A percentile compares a stretch with the other conserved stretches of the same genome.
Conservation (phyloP, 768 basidiomycete species). For the Agrocybe pediades region DNA sequence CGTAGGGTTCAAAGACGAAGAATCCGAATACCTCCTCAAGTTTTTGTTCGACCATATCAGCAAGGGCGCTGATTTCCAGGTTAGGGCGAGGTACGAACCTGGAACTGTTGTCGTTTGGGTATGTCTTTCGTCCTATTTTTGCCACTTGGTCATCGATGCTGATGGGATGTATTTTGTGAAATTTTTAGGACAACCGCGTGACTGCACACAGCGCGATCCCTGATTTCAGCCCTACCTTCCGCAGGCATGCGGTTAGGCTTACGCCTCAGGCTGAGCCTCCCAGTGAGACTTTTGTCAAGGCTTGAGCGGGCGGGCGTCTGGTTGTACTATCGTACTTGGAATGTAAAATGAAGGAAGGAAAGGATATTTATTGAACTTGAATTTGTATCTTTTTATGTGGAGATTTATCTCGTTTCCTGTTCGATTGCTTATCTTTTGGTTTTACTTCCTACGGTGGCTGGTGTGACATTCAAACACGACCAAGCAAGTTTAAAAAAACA, state of each 20-base stretch:
- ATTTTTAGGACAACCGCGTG: constrained; percentile 45
- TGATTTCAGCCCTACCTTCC: constrained; percentile 37
- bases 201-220: constrained; percentile 46
- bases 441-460: too few relatives aligned
- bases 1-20: constrained; percentile 56
- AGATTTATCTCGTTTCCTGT: too few relatives aligned
- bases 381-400: too few relatives aligned
- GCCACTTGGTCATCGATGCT: not conserved
- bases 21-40: constrained; percentile 54
- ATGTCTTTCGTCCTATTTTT: constrained; percentile 17
- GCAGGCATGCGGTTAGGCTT: constrained; percentile 47
- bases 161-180: not conserved
- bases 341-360: too few relatives aligned
- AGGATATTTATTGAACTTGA: too few relatives aligned
- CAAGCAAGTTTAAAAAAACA: too few relatives aligned
- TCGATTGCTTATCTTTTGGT: too few relatives aligned
- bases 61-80: constrained; percentile 52
- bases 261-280: constrained; percentile 52
- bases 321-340: too few relatives aligned
- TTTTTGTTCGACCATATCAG: constrained; percentile 56
- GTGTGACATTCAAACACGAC: too few relatives aligned
- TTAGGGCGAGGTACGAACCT: constrained; percentile 49
- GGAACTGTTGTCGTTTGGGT: constrained; percentile 63
- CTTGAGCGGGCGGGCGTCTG: not conserved
- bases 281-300: constrained; percentile 13